Conservation (phyloP, 306 rosid genomes). For the Glycine latifolia region DNA sequence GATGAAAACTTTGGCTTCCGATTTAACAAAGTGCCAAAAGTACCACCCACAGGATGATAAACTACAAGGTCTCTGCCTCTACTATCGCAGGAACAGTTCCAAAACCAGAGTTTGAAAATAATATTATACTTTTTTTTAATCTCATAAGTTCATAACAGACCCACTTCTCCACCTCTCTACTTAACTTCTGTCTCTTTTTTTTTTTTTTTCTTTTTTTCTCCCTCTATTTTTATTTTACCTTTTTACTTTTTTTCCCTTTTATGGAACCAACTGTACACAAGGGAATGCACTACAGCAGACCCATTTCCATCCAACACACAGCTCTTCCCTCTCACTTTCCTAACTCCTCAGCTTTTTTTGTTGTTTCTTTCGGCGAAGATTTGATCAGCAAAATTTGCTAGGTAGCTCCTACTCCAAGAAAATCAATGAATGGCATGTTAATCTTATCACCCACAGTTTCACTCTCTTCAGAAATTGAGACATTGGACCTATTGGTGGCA, state of each 20-base stretch:
- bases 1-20: conserved; percentile 47
- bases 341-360: conserved; percentile 23
- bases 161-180: not conserved
- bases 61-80: conserved; percentile 29
- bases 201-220: not conserved
- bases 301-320: conserved; percentile 36
- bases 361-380: conserved; percentile 32
- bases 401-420: conserved; percentile 86
- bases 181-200: not conserved
- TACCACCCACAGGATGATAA: not conserved
- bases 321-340: conserved; percentile 41
- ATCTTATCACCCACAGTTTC: conserved; percentile 45
- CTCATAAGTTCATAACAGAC: conserved; percentile 34
- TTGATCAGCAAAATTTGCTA: conserved; percentile 36
- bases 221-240: conserved; percentile 19
- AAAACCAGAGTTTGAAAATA: conserved; percentile 44
- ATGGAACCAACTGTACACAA: conserved; percentile 68
- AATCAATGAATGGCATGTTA: conserved; percentile 76
- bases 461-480: conserved; percentile 56
- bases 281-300: conserved; percentile 43
- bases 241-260: conserved; percentile 50
- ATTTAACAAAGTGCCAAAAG: conserved; percentile 55
- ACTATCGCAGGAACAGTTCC: conserved; percentile 46
- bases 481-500: conserved; percentile 56
- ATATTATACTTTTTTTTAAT: conserved; percentile 29